Percentiles rank a stretch among this genome's conserved stretches.
phyloP scores from a whole-genome alignment of 305 asterid species.

The Solanum hybrid region DNA sequence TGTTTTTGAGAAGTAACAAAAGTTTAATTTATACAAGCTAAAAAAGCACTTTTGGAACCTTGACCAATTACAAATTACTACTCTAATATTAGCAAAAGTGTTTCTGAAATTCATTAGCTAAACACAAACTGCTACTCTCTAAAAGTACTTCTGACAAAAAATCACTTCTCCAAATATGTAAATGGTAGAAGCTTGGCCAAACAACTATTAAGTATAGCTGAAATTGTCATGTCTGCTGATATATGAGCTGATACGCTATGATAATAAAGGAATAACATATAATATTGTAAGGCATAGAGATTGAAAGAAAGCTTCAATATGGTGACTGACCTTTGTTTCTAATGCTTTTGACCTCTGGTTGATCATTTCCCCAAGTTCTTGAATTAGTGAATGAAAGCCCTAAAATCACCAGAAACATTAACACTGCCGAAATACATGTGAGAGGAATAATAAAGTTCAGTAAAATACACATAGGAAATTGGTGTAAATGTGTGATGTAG shows the following conservation, averaged over 20 bases:
- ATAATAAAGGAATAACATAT: neutral
- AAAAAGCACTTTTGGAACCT: neutral
- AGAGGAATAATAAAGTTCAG: slow-evolving; percentile 11
- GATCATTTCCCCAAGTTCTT: slow-evolving; percentile 35
- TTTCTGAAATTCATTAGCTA: neutral
- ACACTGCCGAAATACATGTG: neutral
- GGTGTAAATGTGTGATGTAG: neutral
- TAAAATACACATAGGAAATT: neutral
- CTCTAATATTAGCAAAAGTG: neutral
- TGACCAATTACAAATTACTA: neutral
- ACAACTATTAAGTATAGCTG: neutral
- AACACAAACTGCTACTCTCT: neutral
- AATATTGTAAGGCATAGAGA: neutral
- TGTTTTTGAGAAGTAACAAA: neutral
- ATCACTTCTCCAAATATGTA: neutral
- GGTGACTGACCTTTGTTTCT: slow-evolving; percentile 35
- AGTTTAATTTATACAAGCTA: neutral
- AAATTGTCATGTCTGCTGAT: neutral
- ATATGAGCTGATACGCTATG: neutral
- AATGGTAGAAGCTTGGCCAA: neutral
- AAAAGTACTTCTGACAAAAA: neutral
- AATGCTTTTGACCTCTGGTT: slow-evolving; percentile 27
- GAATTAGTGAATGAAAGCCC: slow-evolving; percentile 64
- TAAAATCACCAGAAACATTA: slow-evolving; percentile 28
- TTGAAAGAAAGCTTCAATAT: neutral